Evolutionary conservation across 768 basidiomycete species (phyloP).

Genomic region (Suillus variegatus): DNA sequence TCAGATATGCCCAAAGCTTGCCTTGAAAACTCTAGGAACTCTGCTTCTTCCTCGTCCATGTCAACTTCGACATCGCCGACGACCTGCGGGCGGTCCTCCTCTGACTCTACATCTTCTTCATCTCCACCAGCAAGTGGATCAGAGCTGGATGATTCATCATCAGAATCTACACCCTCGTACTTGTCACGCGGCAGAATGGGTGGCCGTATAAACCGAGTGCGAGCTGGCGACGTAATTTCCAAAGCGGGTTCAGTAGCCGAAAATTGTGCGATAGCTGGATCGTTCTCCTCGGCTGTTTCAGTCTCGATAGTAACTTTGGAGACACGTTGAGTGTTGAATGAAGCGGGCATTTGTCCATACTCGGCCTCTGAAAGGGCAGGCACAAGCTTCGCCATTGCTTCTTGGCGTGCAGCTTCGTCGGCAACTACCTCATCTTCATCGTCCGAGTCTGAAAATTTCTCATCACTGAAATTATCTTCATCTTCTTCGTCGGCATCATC

Average conservation of each 20-base stretch:
- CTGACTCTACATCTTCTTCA: constrained; percentile 59
- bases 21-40: constrained; percentile 93
- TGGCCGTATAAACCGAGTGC: constrained; percentile 57
- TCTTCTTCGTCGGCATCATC: constrained; percentile 18
- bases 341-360: constrained; percentile 85
- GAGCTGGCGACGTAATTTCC: constrained; percentile 19
- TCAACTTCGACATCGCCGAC: constrained; percentile 86
- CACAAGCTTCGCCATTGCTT: constrained; percentile 80
- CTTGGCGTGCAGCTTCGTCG: constrained; percentile 47
- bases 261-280: constrained; percentile 7
- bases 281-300: constrained; percentile 37
- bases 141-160: constrained; percentile 80
- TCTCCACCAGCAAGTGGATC: constrained; percentile 39
- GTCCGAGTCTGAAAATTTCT: constrained; percentile 47
- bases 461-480: constrained; percentile 47
- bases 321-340: constrained; percentile 73
- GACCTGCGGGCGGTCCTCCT: constrained; percentile 82
- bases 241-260: constrained; percentile 10
- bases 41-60: constrained; percentile 92
- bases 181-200: constrained; percentile 81
- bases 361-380: constrained; percentile 77
- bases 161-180: constrained; percentile 93
- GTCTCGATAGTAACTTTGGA: constrained; percentile 46
- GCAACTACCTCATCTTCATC: constrained; percentile 31
- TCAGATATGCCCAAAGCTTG: constrained; percentile 88